Percentiles rank a stretch among this genome's conserved stretches.
Evolutionary conservation across 345 rosid genomes (phyloP).

Genomic region (Eucalyptus camaldulensis): DNA sequence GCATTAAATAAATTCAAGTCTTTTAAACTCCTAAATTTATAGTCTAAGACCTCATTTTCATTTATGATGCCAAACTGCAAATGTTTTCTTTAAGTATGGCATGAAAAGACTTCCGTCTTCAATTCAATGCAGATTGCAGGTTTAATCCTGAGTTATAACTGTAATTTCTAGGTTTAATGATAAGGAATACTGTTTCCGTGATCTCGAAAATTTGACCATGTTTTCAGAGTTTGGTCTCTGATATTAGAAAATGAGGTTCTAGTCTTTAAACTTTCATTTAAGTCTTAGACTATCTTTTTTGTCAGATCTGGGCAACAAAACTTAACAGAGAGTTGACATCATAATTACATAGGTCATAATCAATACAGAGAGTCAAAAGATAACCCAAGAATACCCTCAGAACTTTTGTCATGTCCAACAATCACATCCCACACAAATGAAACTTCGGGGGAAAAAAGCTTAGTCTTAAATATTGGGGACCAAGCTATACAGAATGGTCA

Average conservation of each 20-base stretch:
- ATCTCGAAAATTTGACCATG: background rate
- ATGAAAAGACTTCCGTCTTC: background rate
- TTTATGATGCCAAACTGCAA: background rate
- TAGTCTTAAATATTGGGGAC: background rate
- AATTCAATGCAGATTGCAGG: background rate
- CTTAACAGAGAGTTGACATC: background rate
- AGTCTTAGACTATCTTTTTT: background rate
- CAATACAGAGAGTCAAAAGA: background rate
- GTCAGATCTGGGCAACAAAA: background rate
- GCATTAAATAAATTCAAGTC: background rate
- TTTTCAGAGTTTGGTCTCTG: background rate
- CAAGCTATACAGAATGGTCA: background rate
- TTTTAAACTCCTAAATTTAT: background rate
- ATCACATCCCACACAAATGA: background rate
- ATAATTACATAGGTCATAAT: background rate
- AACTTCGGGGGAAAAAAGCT: background rate
- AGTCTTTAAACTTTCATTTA: background rate
- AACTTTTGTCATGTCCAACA: background rate
- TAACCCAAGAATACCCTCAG: background rate
- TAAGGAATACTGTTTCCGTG: background rate
- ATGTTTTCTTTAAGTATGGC: background rate
- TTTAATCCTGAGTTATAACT: background rate
- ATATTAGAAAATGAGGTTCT: background rate
- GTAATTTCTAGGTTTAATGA: background rate
- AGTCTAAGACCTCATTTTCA: background rate